These are phyloP conservation scores for Paramarasmius palmivorus DNA, from an alignment of 1,284 basidiomycete genomes.

Conservation along the genomic window DNA sequence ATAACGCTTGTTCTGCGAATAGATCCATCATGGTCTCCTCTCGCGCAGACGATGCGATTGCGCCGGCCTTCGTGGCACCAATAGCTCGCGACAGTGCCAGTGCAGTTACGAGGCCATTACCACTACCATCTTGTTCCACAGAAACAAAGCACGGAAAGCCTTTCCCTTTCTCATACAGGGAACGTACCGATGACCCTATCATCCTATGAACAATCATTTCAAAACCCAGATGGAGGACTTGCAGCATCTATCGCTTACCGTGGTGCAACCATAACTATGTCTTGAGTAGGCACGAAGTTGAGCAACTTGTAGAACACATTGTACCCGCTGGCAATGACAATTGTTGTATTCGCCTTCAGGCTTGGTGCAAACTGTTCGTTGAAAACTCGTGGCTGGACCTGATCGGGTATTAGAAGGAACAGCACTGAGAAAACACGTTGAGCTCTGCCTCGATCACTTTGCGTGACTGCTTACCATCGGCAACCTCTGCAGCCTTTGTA, in stretches of 20 bases:
- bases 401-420: conserved; percentile 64
- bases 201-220: conserved; percentile 39
- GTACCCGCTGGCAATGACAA: conserved; percentile 66
- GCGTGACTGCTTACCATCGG: conserved; percentile 43
- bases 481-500: conserved; percentile 51
- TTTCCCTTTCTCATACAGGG: conserved; percentile 57
- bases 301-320: conserved; percentile 65
- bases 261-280: conserved; percentile 69
- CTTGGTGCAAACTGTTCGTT: conserved; percentile 53
- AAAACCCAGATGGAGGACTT: background rate
- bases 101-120: conserved; percentile 45
- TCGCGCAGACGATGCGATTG: conserved; percentile 61
- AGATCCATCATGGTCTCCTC: conserved; percentile 67
- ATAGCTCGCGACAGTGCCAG: conserved; percentile 58
- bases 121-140: conserved; percentile 61
- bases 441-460: background rate
- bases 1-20: conserved; percentile 55
- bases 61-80: conserved; percentile 66
- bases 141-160: conserved; percentile 70
- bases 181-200: conserved; percentile 66
- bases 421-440: conserved; percentile 38
- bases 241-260: conserved; percentile 35
- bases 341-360: conserved; percentile 48
- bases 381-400: conserved; percentile 62
- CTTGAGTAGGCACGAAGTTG: conserved; percentile 53